A percentile compares a stretch with the other conserved stretches of the same genome.
phyloP scores from a whole-genome alignment of 2,329 filamentous ascomycete species.

The Helminthosporium solani region DNA sequence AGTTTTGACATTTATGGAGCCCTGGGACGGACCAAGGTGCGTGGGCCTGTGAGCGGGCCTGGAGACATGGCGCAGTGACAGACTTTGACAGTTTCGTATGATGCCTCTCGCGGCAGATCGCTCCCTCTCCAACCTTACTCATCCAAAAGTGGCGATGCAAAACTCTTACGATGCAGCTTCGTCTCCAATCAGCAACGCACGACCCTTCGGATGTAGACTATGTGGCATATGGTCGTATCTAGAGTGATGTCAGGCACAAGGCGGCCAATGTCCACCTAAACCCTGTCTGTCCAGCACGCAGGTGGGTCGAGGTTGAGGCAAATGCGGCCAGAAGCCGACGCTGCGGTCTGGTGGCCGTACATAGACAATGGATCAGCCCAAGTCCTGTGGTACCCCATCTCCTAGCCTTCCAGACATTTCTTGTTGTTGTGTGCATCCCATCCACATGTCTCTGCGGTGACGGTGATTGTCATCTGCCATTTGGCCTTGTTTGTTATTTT shows the following conservation, averaged over 20 bases:
- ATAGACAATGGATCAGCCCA: slow-evolving; percentile 8
- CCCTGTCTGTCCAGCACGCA: neutral
- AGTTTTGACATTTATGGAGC: no score
- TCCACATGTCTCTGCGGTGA: slow-evolving; percentile 10
- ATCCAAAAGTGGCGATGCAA: neutral
- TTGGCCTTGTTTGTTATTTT: slow-evolving; percentile 25
- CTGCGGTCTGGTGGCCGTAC: slow-evolving; percentile 3
- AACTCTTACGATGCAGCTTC: neutral
- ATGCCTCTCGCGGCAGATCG: neutral
- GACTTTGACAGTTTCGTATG: neutral
- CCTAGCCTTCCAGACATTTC: neutral
- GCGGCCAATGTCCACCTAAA: neutral
- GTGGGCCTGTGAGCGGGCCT: neutral
- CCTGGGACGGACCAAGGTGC: no score
- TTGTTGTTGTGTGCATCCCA: no score
- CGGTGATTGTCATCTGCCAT: neutral
- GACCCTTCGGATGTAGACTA: neutral
- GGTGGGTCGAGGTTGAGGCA: neutral
- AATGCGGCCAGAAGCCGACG: no score
- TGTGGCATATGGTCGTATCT: no score
- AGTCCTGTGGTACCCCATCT: neutral
- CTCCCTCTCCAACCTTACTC: neutral
- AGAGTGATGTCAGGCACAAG: slow-evolving; percentile 1
- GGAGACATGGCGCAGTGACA: neutral
- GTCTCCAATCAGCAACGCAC: neutral